A percentile compares a stretch with the other conserved stretches of the same genome.
Evolutionary conservation across 192 early-diverging fungal species (phyloP).

Genomic region (Helicostylum pulchrum): DNA sequence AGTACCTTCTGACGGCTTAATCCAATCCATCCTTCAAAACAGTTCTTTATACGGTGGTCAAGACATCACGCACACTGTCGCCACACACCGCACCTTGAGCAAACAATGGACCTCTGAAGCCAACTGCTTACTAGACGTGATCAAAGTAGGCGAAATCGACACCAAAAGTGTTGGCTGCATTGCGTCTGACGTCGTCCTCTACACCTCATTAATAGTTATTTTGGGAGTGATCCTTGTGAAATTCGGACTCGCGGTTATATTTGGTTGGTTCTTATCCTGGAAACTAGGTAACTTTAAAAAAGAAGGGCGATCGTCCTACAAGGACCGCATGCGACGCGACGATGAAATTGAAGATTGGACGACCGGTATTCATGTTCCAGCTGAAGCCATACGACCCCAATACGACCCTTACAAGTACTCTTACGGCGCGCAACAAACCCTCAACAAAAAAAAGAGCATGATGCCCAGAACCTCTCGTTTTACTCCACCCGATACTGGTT

Average conservation of each 20-base stretch:
- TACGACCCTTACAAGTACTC: not conserved
- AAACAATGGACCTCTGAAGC: conserved; percentile 46
- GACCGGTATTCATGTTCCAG: conserved; percentile 61
- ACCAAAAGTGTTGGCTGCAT: conserved; percentile 83
- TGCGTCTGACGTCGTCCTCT: conserved; percentile 70
- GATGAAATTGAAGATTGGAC: conserved; percentile 76
- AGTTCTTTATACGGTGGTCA: conserved; percentile 36
- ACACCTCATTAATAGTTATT: conserved; percentile 74
- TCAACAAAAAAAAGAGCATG: conserved; percentile 1
- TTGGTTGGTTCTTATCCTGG: conserved; percentile 80
- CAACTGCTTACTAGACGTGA: conserved; percentile 71
- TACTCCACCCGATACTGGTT: conserved; percentile 31
- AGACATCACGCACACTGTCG: conserved; percentile 50
- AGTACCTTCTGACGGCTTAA: conserved; percentile 28
- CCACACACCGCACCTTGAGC: conserved; percentile 40
- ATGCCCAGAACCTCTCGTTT: conserved; percentile 36
- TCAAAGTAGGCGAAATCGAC: conserved; percentile 79
- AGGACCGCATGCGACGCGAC: conserved; percentile 64
- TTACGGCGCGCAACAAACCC: not conserved
- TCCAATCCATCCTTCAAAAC: conserved; percentile 17
- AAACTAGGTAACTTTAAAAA: conserved; percentile 71
- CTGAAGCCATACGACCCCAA: conserved; percentile 28
- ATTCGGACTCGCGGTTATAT: conserved; percentile 74
- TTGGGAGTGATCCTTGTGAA: conserved; percentile 64
- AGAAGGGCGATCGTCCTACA: conserved; percentile 53